Conservation (phyloP, 192 early-diverging fungal genomes). For the Radiomyces spectabilis region DNA sequence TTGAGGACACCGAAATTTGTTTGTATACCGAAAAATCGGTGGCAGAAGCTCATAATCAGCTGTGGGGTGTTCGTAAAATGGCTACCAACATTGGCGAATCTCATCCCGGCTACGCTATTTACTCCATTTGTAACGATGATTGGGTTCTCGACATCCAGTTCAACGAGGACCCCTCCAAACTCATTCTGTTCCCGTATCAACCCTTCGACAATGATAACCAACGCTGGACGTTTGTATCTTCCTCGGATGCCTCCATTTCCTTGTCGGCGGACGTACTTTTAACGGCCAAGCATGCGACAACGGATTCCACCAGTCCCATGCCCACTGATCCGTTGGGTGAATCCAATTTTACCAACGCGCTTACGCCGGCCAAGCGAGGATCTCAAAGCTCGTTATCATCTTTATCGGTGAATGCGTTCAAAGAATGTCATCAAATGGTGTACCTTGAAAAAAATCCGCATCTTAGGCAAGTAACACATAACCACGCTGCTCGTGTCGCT, state of each 20-base stretch:
- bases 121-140: constrained; percentile 20
- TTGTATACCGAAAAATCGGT: constrained; percentile 8
- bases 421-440: neutral
- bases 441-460: too few relatives aligned
- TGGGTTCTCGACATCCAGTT: constrained; percentile 20
- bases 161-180: constrained; percentile 4
- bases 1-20: constrained; percentile 31
- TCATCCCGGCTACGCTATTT: constrained; percentile 9
- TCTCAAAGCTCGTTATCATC: neutral
- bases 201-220: constrained; percentile 16
- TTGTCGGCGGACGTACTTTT: neutral
- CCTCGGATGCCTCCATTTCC: neutral
- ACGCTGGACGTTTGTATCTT: constrained; percentile 3
- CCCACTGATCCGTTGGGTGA: neutral
- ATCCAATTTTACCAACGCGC: neutral
- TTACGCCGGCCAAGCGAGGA: constrained; percentile 5
- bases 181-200: constrained; percentile 11
- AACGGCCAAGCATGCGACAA: neutral
- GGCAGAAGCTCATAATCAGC: constrained; percentile 15
- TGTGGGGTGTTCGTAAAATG: constrained; percentile 8
- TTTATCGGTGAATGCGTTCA: neutral
- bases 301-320: neutral
- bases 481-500: neutral
- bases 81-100: neutral
- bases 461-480: too few relatives aligned